Conservation (phyloP, 306 rosid genomes). For the Urtica urens region DNA sequence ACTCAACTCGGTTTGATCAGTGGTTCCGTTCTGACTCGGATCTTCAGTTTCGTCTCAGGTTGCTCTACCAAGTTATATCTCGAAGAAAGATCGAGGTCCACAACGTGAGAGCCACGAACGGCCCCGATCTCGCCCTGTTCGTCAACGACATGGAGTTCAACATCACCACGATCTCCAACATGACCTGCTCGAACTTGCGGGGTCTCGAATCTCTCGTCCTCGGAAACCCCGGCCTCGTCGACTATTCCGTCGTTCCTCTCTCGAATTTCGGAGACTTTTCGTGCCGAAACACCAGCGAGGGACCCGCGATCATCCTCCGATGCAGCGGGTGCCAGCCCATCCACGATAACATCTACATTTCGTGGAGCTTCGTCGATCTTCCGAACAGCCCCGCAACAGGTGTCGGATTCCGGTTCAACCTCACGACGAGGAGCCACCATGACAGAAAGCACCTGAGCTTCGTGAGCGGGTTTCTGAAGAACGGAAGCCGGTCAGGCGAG, state of each 20-base stretch:
- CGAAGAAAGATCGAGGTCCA: constrained; percentile 87
- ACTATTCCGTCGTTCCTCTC: constrained; percentile 42
- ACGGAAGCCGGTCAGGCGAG: constrained; percentile 55
- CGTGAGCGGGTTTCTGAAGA: constrained; percentile 64
- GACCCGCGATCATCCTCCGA: constrained; percentile 53
- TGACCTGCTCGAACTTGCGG: constrained; percentile 87
- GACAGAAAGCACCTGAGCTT: constrained; percentile 48
- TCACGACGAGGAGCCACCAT: constrained; percentile 41
- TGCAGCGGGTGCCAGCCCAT: constrained; percentile 51
- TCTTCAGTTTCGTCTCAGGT: constrained; percentile 48
- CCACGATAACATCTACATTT: constrained; percentile 60
- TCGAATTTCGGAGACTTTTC: constrained; percentile 54
- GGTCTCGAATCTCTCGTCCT: constrained; percentile 47
- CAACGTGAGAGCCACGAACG: constrained; percentile 73
- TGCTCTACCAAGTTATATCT: constrained; percentile 87
- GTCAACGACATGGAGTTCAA: constrained; percentile 76
- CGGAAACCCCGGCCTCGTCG: constrained; percentile 77
- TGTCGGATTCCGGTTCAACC: constrained; percentile 87
- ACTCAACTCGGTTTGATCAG: background rate
- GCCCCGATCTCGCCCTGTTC: constrained; percentile 61
- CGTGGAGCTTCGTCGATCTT: constrained; percentile 82
- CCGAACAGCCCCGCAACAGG: constrained; percentile 76
- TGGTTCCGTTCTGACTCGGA: constrained; percentile 28
- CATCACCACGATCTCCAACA: constrained; percentile 69
- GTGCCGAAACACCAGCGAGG: constrained; percentile 73